A percentile compares a stretch with the other conserved stretches of the same genome.
These are phyloP conservation scores for Aspergillus conjunctus DNA, from an alignment of 495 filamentous ascomycete species.

Conservation along the genomic window DNA sequence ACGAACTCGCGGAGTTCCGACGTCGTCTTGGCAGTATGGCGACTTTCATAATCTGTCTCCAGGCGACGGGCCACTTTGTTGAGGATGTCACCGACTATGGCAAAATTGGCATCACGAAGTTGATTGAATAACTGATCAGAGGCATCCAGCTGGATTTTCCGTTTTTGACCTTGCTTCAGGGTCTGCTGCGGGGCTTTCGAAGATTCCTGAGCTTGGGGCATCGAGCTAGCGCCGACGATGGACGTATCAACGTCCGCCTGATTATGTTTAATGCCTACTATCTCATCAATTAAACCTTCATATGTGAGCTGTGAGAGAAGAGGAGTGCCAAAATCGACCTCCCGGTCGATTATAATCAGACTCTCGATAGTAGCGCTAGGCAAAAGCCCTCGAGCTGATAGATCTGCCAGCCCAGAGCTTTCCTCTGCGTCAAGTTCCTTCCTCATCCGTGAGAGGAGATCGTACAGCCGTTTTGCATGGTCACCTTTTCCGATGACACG, in stretches of 20 bases:
- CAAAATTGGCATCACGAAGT: conserved; percentile 91
- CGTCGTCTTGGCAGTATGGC: conserved; percentile 85
- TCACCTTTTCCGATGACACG: conserved; percentile 96
- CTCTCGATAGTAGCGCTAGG: conserved; percentile 87
- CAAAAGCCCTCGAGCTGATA: conserved; percentile 65
- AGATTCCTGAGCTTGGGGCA: conserved; percentile 53
- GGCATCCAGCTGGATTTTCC: conserved; percentile 87
- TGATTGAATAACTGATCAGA: conserved; percentile 88
- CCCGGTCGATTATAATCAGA: conserved; percentile 92
- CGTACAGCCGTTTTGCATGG: conserved; percentile 83
- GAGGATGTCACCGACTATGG: conserved; percentile 82
- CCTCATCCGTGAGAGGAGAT: conserved; percentile 90
- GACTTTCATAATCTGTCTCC: conserved; percentile 83
- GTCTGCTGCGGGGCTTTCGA: conserved; percentile 56
- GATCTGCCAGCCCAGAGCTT: conserved; percentile 57
- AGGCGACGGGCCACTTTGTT: conserved; percentile 91
- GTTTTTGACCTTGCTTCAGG: conserved; percentile 69
- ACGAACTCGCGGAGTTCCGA: conserved; percentile 93
- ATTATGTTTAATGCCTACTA: conserved; percentile 83
- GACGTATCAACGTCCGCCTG: conserved; percentile 92
- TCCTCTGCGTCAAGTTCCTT: conserved; percentile 84
- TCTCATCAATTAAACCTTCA: conserved; percentile 93
- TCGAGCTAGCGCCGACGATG: conserved; percentile 74
- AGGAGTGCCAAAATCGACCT: conserved; percentile 87
- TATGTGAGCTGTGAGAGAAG: conserved; percentile 96